Conservation (phyloP, 225 moss, liverwort and hornwort species). For the Straminergon stramineum region DNA sequence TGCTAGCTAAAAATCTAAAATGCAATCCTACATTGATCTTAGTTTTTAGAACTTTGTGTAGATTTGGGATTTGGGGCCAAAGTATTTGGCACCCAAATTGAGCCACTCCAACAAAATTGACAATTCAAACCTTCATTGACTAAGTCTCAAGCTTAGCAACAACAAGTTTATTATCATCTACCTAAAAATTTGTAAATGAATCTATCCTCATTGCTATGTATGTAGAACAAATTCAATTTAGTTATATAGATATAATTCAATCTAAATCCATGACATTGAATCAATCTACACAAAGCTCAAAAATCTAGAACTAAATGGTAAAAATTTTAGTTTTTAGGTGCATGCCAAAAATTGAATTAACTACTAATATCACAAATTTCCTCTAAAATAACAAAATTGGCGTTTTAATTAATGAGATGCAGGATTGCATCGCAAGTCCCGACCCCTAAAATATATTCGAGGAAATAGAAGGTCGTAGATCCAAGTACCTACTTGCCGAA, state of each 20-base stretch:
- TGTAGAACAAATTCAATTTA: neutral
- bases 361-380: neutral
- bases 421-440: neutral
- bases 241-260: neutral
- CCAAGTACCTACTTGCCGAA: neutral
- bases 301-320: neutral
- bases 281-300: neutral
- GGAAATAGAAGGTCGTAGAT: neutral
- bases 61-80: too few relatives aligned
- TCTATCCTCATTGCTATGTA: neutral
- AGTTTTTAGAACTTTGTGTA: neutral
- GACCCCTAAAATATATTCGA: neutral
- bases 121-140: neutral
- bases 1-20: too few relatives aligned
- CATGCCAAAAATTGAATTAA: neutral
- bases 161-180: neutral
- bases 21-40: neutral
- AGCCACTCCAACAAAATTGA: neutral
- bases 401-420: neutral
- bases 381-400: neutral
- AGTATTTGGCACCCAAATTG: neutral
- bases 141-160: neutral
- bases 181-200: neutral
- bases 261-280: neutral
- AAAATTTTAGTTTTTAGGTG: too few relatives aligned